A percentile compares a stretch with the other conserved stretches of the same genome.
Evolutionary conservation across 2,329 filamentous ascomycete species (phyloP).

Genomic region (Taxawa tesnikishii): DNA sequence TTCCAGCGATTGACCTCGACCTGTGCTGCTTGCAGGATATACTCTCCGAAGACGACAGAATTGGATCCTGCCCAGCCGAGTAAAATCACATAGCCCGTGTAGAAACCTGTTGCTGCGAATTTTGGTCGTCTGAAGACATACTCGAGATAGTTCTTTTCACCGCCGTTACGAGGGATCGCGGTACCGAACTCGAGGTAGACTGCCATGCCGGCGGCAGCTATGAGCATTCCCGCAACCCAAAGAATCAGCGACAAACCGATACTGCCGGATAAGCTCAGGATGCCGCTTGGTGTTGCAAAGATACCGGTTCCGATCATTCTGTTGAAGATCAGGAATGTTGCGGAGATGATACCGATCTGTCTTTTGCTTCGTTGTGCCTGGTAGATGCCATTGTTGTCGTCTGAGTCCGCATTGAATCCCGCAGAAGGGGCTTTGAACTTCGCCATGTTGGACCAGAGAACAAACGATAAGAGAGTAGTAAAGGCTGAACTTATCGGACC

Average conservation of each 20-base stretch:
- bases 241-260: slow-evolving; percentile 51
- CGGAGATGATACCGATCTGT: slow-evolving; percentile 43
- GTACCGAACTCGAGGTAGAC: slow-evolving; percentile 57
- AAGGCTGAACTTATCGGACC: too few species aligned
- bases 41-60: slow-evolving; percentile 58
- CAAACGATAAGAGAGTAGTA: too few species aligned
- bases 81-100: slow-evolving; percentile 48
- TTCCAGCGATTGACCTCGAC: slow-evolving; percentile 54
- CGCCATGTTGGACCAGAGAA: too few species aligned
- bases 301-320: slow-evolving; percentile 56
- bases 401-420: too few species aligned
- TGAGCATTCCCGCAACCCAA: slow-evolving; percentile 51
- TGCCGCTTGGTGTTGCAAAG: slow-evolving; percentile 50
- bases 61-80: slow-evolving; percentile 55
- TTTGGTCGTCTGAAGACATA: slow-evolving; percentile 48
- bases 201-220: slow-evolving; percentile 49
- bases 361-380: slow-evolving; percentile 4
- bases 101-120: slow-evolving; percentile 50
- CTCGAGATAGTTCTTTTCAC: slow-evolving; percentile 57
- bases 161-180: slow-evolving; percentile 51
- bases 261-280: slow-evolving; percentile 45
- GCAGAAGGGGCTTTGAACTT: too few species aligned
- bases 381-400: slow-evolving; percentile 6
- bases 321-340: slow-evolving; percentile 50
- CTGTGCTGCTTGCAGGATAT: slow-evolving; percentile 53